Evolutionary conservation across 257 asterid genomes (phyloP), one percentile per base, ranked within the genome.

Genomic region (Salvia hispanica): DNA sequence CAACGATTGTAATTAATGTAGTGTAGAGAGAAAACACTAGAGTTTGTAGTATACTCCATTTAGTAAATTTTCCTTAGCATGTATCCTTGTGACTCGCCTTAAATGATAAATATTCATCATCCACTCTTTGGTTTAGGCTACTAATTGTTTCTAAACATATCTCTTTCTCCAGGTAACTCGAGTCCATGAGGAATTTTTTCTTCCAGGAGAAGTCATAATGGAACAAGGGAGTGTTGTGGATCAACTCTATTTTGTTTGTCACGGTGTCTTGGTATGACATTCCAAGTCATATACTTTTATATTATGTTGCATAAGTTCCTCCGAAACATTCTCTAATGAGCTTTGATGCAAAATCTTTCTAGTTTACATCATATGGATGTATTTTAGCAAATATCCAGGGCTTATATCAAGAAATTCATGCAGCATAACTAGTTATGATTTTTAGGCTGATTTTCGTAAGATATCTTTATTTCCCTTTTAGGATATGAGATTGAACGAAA

Each of bases 101-200:
- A 1, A n/a, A 21, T 33, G 28, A n/a, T 9, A 13, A 25, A 44
- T 18, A 8, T 36, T 40, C 58, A 58, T 40, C 9, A 10, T 44
- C 43, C 44, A 60, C 25, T 55, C 12, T 44, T 52, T 16, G 43
- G 3, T 4, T 3, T n/a, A 57, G 14, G 48, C 56, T 71, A 6
- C 40, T 12, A 13, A 3, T 7, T 28, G 56, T 43, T 34, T 63
- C 3, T 62, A 21, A 47, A 58, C 12, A 25, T 37, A 15, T 45
- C 47, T 28, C 43, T 70, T 51, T 67, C 14, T 70, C 67, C 79
- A 92, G 98, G 97, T 88, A 50, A 86, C 83, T 63, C 83, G 93
- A 69, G 97, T 93, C 6, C 97, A 88, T 0, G 98, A 93, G 74
- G 98, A 93, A 69, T 93, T 93, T 80, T 93, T 93, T 50, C 89